A percentile compares a stretch with the other conserved stretches of the same genome.
Conservation (phyloP, 371 early-diverging fungal genomes). For the Lichtheimia ornata region DNA sequence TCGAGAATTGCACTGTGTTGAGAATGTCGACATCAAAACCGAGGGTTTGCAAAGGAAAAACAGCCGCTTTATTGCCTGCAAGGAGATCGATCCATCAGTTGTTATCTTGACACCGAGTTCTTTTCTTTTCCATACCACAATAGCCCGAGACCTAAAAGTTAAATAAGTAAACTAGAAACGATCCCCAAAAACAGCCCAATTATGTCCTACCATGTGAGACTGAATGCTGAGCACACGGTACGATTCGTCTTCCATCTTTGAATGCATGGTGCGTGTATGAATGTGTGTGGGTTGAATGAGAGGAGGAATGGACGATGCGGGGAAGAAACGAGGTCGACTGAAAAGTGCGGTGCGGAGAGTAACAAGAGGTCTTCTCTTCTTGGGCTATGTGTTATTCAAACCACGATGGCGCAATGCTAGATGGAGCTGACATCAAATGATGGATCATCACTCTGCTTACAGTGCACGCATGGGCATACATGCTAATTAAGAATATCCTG, state of each 20-base stretch:
- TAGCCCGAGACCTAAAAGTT: slow-evolving; percentile 67
- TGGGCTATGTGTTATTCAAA: too few species aligned
- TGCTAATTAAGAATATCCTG: too few species aligned
- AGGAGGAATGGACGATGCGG: too few species aligned
- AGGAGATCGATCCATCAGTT: not conserved
- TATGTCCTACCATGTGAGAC: slow-evolving; percentile 77
- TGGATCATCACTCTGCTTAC: too few species aligned
- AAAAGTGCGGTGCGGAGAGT: too few species aligned
- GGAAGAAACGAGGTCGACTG: too few species aligned
- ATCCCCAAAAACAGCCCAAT: not conserved
- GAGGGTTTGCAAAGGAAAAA: slow-evolving; percentile 87
- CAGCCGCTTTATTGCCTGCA: slow-evolving; percentile 83
- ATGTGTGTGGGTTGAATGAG: too few species aligned
- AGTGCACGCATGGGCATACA: too few species aligned
- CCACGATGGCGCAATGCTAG: too few species aligned
- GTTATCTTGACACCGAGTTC: not conserved
- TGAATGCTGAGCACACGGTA: slow-evolving; percentile 85
- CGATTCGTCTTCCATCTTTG: slow-evolving; percentile 4
- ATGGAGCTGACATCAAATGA: too few species aligned
- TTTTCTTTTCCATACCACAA: slow-evolving; percentile 53
- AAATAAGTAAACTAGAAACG: not conserved
- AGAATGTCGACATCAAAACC: slow-evolving; percentile 92
- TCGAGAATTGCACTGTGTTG: slow-evolving; percentile 92
- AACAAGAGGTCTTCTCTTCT: too few species aligned
- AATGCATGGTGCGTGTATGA: too few species aligned